Base-by-base conservation (phyloP, 306 rosid genomes). In the Phaseolus lunatus region DNA sequence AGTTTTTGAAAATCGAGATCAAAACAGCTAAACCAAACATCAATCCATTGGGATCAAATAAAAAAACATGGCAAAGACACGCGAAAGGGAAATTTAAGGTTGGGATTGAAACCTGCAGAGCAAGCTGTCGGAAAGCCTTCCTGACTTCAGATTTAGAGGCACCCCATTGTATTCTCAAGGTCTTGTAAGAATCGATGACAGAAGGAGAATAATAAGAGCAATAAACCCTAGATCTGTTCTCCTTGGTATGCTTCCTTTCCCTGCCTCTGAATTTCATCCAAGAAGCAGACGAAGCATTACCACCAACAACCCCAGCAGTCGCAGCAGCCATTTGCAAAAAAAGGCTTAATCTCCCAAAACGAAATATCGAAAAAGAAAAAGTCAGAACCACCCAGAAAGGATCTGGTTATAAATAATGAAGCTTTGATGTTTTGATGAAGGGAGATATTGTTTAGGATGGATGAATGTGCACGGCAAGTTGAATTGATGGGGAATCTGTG, bases 111-210 rank as follows among this genome's bases (percentile, higher is more conserved):
- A 94, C 98, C 97, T 90, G 86, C 73, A 92, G 73, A 84, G 99
- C 99, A 57, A 95, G 99, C 22, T 82, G 84, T 78, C 99, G 81
- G 72, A 88, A 95, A 47, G 99, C 97, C 77, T 90, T 95, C 70
- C 85, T 88, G 57, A 95, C 92, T 74, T 95, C 97, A 75, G 96
- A 82, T 89, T 92, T 96, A 77, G 97, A 89, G 43, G 99, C 96
- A 67, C 79, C 84, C 0, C 80, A 90, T 41, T 78, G 87, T 77
- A 95, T 87, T 81, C 82, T 87, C 31, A 95, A 87, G 63, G 94
- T 95, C 77, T 63, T 86, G 48, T 95, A 95, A 43, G 94, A 91
- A 87, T 95, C 97, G 67, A 50, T 27, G 7, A 81, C 84, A 79
- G 80, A 68, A 67, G 92, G 81, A 79, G 82, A 24, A 24, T 24